Base-by-base conservation (phyloP, 352 stramenopile genomes). In the Phytophthora cryptogea region DNA sequence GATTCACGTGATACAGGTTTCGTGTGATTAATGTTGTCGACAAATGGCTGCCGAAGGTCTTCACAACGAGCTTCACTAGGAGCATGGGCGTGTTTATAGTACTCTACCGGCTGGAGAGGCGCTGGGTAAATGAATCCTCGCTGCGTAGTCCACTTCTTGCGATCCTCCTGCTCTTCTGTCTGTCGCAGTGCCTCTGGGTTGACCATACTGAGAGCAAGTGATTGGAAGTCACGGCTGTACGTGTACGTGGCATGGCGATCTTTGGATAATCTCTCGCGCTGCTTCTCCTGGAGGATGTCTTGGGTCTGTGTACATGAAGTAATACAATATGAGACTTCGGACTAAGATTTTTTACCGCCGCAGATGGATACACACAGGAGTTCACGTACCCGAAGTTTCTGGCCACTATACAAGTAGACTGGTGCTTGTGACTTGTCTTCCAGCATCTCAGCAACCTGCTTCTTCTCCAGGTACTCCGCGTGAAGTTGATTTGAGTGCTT, bases 171-270 rank as follows among this genome's bases (percentile, higher is more conserved):
- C 57, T 87, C 72, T 33, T 89, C 77, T 5, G 66, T 76, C 36
- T 80, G 73, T 2, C 64, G 73, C 20, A 88, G 58, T 11, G 82
- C 81, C 13, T 88, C 76, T 2, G 78, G 70, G 17, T 96, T 89
- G 6, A 96, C 78, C 37, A 95, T 71, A 31, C 84, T 93, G 27
- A 96, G 54, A 8, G 83, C 86, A 47, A 92, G 83, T 33, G 84
- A 95, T 54, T 96, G 81, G 67, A 95, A 97, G 10, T 97, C 83
- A 14, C 68, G 67, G 30, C 86, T 90, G 71, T 96, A 95, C 47
- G 90, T 96, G 70, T 88, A 97, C 5, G 71, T 86, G 45, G 71
- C 72, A 9, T 66, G 51, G 6, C 14, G 50, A 23, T 75, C 54
- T 17, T 69, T 66, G 3, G 71, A 63, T 13, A 97, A 71, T 8